Conservation (phyloP, 495 filamentous ascomycete genomes). For the Penicillium diatomitis region DNA sequence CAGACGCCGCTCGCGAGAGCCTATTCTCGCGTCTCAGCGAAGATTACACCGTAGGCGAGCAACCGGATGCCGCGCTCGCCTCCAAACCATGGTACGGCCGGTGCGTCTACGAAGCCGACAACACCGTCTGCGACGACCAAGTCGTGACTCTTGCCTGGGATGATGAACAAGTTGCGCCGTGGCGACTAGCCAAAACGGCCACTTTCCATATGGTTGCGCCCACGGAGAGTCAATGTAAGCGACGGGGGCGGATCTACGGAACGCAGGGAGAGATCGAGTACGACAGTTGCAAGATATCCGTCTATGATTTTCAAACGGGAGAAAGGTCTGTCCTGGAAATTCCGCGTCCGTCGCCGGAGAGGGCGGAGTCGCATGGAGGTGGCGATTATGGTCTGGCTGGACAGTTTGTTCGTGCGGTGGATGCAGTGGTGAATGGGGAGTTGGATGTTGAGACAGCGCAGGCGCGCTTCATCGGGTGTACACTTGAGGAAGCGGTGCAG, state of each 20-base stretch:
- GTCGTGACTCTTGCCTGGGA: conserved; percentile 81
- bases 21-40: conserved; percentile 43
- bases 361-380: conserved; percentile 59
- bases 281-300: conserved; percentile 37
- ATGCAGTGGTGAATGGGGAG: conserved; percentile 63
- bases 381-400: conserved; percentile 75
- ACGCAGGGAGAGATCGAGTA: conserved; percentile 78
- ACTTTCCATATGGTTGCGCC: conserved; percentile 90
- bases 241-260: conserved; percentile 76
- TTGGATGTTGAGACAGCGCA: conserved; percentile 66
- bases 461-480: conserved; percentile 64
- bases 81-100: conserved; percentile 76
- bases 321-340: conserved; percentile 18
- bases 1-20: conserved; percentile 15
- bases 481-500: conserved; percentile 70
- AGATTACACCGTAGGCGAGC: conserved; percentile 51
- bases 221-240: conserved; percentile 76
- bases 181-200: conserved; percentile 65
- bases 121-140: conserved; percentile 85
- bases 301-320: conserved; percentile 31
- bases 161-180: conserved; percentile 29
- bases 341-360: conserved; percentile 28
- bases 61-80: conserved; percentile 43
- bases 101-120: conserved; percentile 89
- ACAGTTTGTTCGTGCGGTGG: conserved; percentile 73